Evolutionary conservation across 176 grass and related monocot species (phyloP), one percentile per base, ranked within the genome.

Genomic region (Musa itinerans): DNA sequence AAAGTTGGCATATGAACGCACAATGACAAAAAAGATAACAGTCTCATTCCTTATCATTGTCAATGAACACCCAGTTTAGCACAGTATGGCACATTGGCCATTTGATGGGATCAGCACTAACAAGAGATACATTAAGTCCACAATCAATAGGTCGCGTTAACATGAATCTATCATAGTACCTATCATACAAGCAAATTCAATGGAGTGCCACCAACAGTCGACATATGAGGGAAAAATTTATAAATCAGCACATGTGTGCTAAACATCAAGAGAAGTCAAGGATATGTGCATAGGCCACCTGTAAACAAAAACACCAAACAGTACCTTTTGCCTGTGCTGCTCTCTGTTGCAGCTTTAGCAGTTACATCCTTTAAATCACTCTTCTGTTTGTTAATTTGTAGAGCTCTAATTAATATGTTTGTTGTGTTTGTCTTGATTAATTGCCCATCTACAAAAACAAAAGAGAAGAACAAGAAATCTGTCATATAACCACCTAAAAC

Each of bases 401-500:
- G 90, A 91, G 92, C 81, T 78, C 95, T 98, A 69, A 93, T 98
- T 77, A 98, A 89, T 84, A 98, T 91, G 71, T 98, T 98, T 52
- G 88, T 93, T 20, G 82, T 62, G 85, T 98, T 82, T 14, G 95
- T 98, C 73, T 89, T 78, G 73, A 93, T 93, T 79, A 98, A 65
- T 80, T 98, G 90, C 50, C 81, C 95, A 69, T 89, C 88, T 98
- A 76, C 70, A 83, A 75, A 75, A 86, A 25, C 22, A 67, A 68
- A 86, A 22, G 74, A 6, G 79, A 76, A 65, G 23, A 50, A 10
- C 13, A 22, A 24, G 74, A 78, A 51, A 53, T 56, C 59, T 21
- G 1, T 63, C 67, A 23, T 63, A 75, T 54, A 65, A 65, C 24
- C 54, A 82, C 11, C 20, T 34, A 69, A 72, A 73, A 59, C 25